Conservation (phyloP, 306 rosid species). For the Medicago lupulina region DNA sequence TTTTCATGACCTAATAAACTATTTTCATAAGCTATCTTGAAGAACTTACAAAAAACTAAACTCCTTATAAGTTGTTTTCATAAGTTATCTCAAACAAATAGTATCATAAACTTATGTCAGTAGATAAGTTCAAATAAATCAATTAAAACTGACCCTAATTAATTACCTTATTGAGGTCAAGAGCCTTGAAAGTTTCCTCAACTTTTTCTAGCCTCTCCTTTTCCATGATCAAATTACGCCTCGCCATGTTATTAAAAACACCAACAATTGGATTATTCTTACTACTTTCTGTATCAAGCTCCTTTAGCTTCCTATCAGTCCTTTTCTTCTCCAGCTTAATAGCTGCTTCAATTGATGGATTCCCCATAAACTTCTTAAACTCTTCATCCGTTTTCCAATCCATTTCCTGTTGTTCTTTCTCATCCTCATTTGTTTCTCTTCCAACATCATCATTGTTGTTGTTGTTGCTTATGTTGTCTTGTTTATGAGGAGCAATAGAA, state of each 20-base stretch:
- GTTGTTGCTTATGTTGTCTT: constrained; percentile 1
- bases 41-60: too few relatives aligned
- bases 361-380: constrained; percentile 87
- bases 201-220: constrained; percentile 74
- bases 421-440: background rate
- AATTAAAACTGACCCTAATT: too few relatives aligned
- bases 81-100: too few relatives aligned
- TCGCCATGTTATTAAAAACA: constrained; percentile 48
- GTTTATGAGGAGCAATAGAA: constrained; percentile 50
- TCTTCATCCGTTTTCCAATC: constrained; percentile 89
- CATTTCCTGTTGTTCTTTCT: constrained; percentile 64
- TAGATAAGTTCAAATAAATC: too few relatives aligned
- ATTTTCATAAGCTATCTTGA: too few relatives aligned
- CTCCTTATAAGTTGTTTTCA: too few relatives aligned
- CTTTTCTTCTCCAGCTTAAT: constrained; percentile 92
- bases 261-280: constrained; percentile 58
- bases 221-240: constrained; percentile 62
- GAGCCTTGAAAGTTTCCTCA: constrained; percentile 74
- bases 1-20: too few relatives aligned
- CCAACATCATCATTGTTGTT: background rate
- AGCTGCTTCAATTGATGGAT: constrained; percentile 88
- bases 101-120: too few relatives aligned
- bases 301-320: constrained; percentile 82
- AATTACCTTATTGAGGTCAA: constrained; percentile 76
- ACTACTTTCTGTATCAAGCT: constrained; percentile 64